Evolutionary conservation across 345 rosid species (phyloP).

Genomic region (Heritiera fomes): DNA sequence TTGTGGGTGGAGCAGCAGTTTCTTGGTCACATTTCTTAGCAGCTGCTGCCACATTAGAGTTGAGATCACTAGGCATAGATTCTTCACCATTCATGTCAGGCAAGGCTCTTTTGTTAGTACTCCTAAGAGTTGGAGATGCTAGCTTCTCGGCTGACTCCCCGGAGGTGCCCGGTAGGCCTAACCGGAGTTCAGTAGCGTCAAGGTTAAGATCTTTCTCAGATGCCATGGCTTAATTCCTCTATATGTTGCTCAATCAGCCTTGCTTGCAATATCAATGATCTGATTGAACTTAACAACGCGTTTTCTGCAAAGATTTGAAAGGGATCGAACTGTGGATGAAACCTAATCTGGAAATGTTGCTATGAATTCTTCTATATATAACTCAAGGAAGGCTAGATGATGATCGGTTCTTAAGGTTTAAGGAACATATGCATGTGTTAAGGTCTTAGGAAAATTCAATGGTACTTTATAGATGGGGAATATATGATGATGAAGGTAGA

Average conservation of each 20-base stretch:
- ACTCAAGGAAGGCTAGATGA: neutral
- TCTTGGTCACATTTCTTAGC: conserved; percentile 23
- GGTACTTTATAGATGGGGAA: conserved; percentile 31
- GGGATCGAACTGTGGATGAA: neutral
- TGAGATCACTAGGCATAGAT: neutral
- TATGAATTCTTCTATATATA: neutral
- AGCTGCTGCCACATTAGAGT: neutral
- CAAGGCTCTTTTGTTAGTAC: conserved; percentile 40
- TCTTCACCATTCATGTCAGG: conserved; percentile 33
- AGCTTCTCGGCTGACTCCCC: conserved; percentile 14
- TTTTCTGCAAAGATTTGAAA: neutral
- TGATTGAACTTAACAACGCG: neutral
- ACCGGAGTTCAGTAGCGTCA: conserved; percentile 50
- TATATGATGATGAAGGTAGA: neutral
- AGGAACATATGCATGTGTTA: conserved; percentile 8
- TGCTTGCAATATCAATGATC: neutral
- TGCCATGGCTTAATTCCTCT: conserved; percentile 18
- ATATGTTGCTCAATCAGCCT: neutral
- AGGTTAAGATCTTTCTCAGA: conserved; percentile 41
- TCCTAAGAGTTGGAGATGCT: conserved; percentile 4
- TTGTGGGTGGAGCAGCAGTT: conserved; percentile 30
- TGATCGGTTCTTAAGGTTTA: conserved; percentile 6
- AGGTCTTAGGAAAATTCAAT: neutral
- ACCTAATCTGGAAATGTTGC: neutral
- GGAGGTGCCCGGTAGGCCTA: conserved; percentile 43